Base-by-base conservation (phyloP, 169 alveolate genomes). In the Plasmodium sp. region DNA sequence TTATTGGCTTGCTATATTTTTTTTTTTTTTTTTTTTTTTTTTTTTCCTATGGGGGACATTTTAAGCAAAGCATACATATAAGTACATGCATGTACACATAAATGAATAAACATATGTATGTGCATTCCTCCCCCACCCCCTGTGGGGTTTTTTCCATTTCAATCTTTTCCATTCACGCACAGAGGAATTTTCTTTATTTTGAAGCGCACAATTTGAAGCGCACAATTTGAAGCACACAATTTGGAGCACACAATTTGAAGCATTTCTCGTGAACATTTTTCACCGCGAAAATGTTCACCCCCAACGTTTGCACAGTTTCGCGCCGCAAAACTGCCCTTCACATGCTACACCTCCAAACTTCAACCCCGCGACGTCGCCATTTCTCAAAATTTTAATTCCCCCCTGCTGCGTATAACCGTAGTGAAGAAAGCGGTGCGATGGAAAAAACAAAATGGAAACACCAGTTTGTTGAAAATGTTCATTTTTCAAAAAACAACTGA, bases 401-500 rank as follows among this genome's bases (percentile, higher is more conserved):
- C 18, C 77, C 43, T 67, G n/a, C n/a, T 67, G n/a, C 14, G 77
- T 31, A 22, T 22, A 67, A 67, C n/a, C 2, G 33, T 67, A 67
- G 39, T 67, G 33, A 67, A 67, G 41, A 67, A 18, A 67, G 27
- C 33, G 16, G 39, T 67, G 34, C 34, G 39, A 27, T 67, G 22
- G n/a, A 67, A 67, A 67, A 67, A 67, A 67, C 14, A 67, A 67
- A 67, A 67, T 27, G 39, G 77, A 67, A 67, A 31, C 12, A 22
- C 77, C n/a, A 31, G 12, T 67, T 67, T 67, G 41, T 67, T 67
- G 77, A 9, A 67, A 67, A 67, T 67, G 33, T 67, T 67, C 39
- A n/a, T 67, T 67, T 67, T 67, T 67, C 77, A 67, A 67, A 67
- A 67, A 67, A 27, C 43, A 67, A 67, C 77, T 67, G 77, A 67